Base-by-base conservation (phyloP, 805 yeast genomes). In the Monosporozyma solicola region DNA sequence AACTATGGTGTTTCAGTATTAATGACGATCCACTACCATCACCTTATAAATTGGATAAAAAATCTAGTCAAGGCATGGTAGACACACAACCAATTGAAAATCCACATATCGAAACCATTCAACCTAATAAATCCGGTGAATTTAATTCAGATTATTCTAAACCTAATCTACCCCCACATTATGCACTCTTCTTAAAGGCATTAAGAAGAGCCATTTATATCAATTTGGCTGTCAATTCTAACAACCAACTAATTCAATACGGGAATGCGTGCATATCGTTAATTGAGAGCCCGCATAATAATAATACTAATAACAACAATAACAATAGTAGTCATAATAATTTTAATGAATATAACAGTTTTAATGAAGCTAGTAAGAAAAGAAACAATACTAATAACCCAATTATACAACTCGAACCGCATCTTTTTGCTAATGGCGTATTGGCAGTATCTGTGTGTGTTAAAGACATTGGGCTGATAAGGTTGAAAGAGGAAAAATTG, bases 181-280 rank as follows among this genome's bases (percentile, higher is more conserved):
- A 77, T 57, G 72, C 79, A 2, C 73, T 79, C 9, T 77, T 80
- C 47, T 58, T 79, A 35, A 74, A 78, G 55, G 81, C 83, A 0
- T 66, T 79, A 29, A 72, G 78, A 58, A 73, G 73, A 58, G 67
- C 68, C 55, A 63, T 80, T 24, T 55, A 71, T 54, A 53, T 66
- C 46, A 62, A 69, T 56, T 50, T 72, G 41, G 56, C 73, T 33
- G 29, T 71, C 54, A 55, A 55, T 7, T 65, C 71, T 1, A 59
- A 66, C n/a, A 64, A 65, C 45, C 66, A 65, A 45, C 57, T 79
- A 2, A 54, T 76, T 1, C 82, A 82, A 0, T 80, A 79, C 63
- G 83, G 83, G 1, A 78, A 76, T 54, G 68, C 80, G 58, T 67
- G 72, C 58, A 51, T 72, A 55, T 47, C 65, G 45, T 59, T 66